These are phyloP conservation scores for Candida ulmi DNA, from an alignment of 805 yeast genomes.

Conservation along the genomic window DNA sequence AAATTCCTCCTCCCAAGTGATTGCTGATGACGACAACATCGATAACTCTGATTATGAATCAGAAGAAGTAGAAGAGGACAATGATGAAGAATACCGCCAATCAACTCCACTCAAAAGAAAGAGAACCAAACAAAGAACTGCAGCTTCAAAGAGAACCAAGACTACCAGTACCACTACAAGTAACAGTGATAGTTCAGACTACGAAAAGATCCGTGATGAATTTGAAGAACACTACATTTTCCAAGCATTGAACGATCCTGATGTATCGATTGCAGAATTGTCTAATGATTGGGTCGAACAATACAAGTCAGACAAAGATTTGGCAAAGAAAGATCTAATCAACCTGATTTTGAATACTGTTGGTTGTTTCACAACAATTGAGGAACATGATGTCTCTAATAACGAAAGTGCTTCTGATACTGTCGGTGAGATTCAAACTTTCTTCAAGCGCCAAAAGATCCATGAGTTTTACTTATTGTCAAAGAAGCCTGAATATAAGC, in stretches of 20 bases:
- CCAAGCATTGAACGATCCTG: constrained; percentile 44
- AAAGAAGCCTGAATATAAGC: constrained; percentile 38
- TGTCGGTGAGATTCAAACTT: constrained; percentile 61
- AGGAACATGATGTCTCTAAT: constrained; percentile 70
- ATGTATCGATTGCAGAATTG: constrained; percentile 44
- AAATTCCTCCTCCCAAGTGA: constrained; percentile 12
- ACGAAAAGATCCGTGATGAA: constrained; percentile 33
- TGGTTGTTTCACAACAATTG: constrained; percentile 64
- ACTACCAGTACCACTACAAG: no score
- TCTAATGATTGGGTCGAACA: constrained; percentile 55
- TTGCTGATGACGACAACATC: constrained; percentile 17
- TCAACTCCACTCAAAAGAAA: constrained; percentile 11
- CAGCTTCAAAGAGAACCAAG: constrained; percentile 1
- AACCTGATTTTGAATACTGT: constrained; percentile 66
- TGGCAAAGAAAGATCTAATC: constrained; percentile 55
- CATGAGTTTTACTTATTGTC: constrained; percentile 69
- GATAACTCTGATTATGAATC: constrained; percentile 16
- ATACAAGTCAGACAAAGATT: constrained; percentile 36
- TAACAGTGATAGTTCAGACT: constrained; percentile 16
- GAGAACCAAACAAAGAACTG: constrained; percentile 4
- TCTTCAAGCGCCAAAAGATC: constrained; percentile 51
- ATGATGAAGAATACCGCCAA: constrained; percentile 12
- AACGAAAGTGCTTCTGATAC: constrained; percentile 69
- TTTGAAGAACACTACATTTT: constrained; percentile 44
- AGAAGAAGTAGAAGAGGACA: constrained; percentile 19